phyloP scores from a whole-genome alignment of 2,329 filamentous ascomycete species.

The Pseudopyricularia cyperi region DNA sequence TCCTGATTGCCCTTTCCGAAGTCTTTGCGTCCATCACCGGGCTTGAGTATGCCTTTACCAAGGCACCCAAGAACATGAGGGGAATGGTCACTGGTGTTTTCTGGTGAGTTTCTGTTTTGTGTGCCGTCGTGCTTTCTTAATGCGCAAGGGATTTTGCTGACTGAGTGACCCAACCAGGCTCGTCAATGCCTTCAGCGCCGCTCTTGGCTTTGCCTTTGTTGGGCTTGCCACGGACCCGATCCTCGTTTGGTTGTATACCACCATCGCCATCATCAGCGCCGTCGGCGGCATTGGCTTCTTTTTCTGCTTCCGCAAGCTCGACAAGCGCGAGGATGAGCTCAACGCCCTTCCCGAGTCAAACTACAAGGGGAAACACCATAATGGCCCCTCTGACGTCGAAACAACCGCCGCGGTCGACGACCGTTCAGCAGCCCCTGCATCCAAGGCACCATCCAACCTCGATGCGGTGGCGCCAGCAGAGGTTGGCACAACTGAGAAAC shows the following conservation, averaged over 20 bases:
- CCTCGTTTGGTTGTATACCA: slow-evolving; percentile 61
- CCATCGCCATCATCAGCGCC: slow-evolving; percentile 52
- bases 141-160: slow-evolving; percentile 23
- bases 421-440: not conserved
- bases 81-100: slow-evolving; percentile 51
- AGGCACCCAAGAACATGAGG: slow-evolving; percentile 65
- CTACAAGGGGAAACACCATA: slow-evolving; percentile 1
- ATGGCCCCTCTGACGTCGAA: not conserved
- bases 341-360: slow-evolving; percentile 31
- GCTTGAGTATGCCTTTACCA: slow-evolving; percentile 64
- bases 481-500: too few species aligned
- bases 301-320: slow-evolving; percentile 44
- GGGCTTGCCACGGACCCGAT: slow-evolving; percentile 37
- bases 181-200: slow-evolving; percentile 22
- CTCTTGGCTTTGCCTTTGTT: slow-evolving; percentile 48
- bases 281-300: slow-evolving; percentile 54
- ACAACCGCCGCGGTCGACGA: not conserved
- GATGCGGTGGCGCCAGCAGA: too few species aligned
- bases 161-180: not conserved
- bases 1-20: slow-evolving; percentile 34
- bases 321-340: slow-evolving; percentile 48
- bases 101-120: not conserved
- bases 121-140: not conserved
- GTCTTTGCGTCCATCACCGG: slow-evolving; percentile 39
- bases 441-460: not conserved